Evolutionary conservation across 1,284 basidiomycete genomes (phyloP).

Genomic region (Xerocomus nothofagi): DNA sequence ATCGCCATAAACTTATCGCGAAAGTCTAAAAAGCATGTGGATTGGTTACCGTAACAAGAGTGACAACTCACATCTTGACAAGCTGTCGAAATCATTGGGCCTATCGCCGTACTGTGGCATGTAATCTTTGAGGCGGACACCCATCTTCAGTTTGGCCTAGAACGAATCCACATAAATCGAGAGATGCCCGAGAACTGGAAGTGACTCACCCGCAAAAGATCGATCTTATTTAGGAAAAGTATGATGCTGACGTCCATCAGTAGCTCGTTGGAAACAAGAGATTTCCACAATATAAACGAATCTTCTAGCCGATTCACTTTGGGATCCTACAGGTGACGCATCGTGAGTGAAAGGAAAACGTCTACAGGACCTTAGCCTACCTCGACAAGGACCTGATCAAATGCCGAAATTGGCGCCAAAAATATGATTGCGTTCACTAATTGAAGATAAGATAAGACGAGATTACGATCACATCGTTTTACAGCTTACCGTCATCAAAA

Average conservation of each 20-base stretch:
- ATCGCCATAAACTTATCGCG: conserved; percentile 67
- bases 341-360: conserved; percentile 1
- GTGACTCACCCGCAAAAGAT: conserved; percentile 58
- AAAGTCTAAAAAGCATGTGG: conserved; percentile 54
- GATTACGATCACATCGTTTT: background rate
- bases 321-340: conserved; percentile 48
- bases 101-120: conserved; percentile 67
- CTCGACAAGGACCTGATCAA: conserved; percentile 78
- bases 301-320: conserved; percentile 74
- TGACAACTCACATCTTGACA: conserved; percentile 62
- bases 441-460: conserved; percentile 9
- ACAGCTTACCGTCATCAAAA: conserved; percentile 68
- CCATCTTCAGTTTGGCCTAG: conserved; percentile 70
- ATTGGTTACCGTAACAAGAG: background rate
- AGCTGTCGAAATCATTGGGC: conserved; percentile 71
- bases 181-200: background rate
- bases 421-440: conserved; percentile 82
- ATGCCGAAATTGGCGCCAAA: conserved; percentile 79
- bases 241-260: conserved; percentile 70
- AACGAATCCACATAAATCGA: background rate
- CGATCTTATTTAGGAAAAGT: conserved; percentile 77
- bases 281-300: conserved; percentile 69
- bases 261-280: conserved; percentile 66
- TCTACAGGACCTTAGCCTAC: conserved; percentile 36
- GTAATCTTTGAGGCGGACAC: conserved; percentile 66